Base-by-base conservation (phyloP, 441 rosid species). In the Omphalea diandra region DNA sequence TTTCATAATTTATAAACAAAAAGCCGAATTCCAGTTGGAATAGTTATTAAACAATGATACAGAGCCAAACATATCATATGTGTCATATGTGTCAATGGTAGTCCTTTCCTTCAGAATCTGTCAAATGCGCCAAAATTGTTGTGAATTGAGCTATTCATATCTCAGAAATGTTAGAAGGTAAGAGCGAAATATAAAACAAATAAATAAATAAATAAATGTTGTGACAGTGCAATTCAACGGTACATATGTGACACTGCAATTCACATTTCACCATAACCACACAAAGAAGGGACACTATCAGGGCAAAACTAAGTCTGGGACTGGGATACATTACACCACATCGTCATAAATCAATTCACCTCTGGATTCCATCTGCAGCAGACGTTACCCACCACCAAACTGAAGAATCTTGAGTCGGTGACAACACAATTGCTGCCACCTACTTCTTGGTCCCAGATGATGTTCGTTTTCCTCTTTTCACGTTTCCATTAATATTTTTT, bases 331-430 rank as follows among this genome's bases (percentile, higher is more conserved):
- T 5, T 14, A 22, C 60, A 7, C 27, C n/a, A 40, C n/a, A n/a
- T n/a, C n/a, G n/a, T n/a, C n/a, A n/a, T n/a, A n/a, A n/a, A n/a
- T n/a, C n/a, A n/a, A n/a, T n/a, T n/a, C n/a, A n/a, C n/a, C n/a
- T n/a, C n/a, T n/a, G n/a, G n/a, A n/a, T n/a, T n/a, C n/a, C n/a
- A n/a, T n/a, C n/a, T n/a, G n/a, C n/a, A n/a, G n/a, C n/a, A n/a
- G n/a, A n/a, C n/a, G n/a, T n/a, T n/a, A 31, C 55, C 50, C 33
- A 33, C 67, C 58, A 15, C 63, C 54, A 24, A 36, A 65, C 11
- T 38, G 36, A 53, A 64, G 69, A 72, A 72, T 72, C 69, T 71
- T 55, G 32, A 22, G 55, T 69, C 70, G 73, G 57, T 63, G 75
- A 69, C 79, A 44, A 59, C 59, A 26, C 69, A 68, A 0, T 62